Evolutionary conservation across 176 grass and related monocot genomes (phyloP).

Genomic region (Lolium perenne): DNA sequence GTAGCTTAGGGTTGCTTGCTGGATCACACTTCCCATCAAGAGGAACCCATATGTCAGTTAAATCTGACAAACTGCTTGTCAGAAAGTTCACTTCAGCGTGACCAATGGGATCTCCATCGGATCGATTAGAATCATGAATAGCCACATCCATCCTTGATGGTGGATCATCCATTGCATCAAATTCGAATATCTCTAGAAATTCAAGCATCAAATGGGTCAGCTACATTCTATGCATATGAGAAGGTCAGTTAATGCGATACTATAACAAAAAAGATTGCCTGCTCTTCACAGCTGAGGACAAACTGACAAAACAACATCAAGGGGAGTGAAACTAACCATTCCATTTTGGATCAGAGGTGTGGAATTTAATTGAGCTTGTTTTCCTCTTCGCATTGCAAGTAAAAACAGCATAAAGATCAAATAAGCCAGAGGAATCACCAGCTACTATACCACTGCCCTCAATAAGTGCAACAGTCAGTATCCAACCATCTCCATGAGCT

Average conservation of each 20-base stretch:
- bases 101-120: conserved; percentile 67
- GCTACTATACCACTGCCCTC: conserved; percentile 67
- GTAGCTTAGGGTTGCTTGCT: conserved; percentile 77
- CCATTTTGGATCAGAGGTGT: conserved; percentile 86
- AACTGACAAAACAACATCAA: conserved; percentile 19
- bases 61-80: conserved; percentile 77
- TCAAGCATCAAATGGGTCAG: conserved; percentile 41
- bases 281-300: neutral
- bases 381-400: conserved; percentile 84
- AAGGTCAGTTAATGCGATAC: neutral
- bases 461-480: conserved; percentile 91
- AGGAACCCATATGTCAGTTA: conserved; percentile 86
- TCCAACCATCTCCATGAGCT: conserved; percentile 96
- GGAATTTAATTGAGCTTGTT: conserved; percentile 98
- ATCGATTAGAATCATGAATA: conserved; percentile 80
- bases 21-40: conserved; percentile 83
- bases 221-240: neutral
- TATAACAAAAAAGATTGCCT: neutral
- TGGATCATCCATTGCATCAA: conserved; percentile 96
- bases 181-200: conserved; percentile 91
- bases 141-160: conserved; percentile 88
- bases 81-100: conserved; percentile 88
- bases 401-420: conserved; percentile 87
- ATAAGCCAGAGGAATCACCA: conserved; percentile 58
- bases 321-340: conserved; percentile 63